Evolutionary conservation across 2,329 filamentous ascomycete genomes (phyloP), one percentile per base, ranked within the genome.

Genomic region (Cladorrhinum sp.): DNA sequence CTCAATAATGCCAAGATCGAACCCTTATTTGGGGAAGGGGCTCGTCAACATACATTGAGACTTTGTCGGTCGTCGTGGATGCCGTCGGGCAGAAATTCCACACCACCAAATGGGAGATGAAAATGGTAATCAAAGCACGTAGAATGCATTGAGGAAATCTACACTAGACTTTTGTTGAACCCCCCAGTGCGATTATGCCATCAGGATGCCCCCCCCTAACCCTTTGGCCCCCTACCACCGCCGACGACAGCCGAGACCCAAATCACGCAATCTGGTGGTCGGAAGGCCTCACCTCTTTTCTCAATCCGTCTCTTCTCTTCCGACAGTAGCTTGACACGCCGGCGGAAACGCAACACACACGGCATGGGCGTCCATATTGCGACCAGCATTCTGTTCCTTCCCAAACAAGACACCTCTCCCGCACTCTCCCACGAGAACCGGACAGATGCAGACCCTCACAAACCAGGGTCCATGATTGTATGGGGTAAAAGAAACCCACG

Each of bases 211-310:
- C 36, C 28, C 33, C 33, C 33, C 20, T 21, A 36, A 16, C 2
- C n/a, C n/a, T n/a, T n/a, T n/a, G n/a, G n/a, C n/a, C 5, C 26
- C 6, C 12, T 53, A 4, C 9, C 4, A 36, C 24, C 24, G 23
- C 63, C 63, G 58, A 62, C 23, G 52, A 46, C 50, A 62, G 12
- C 60, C 60, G 57, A 42, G 24, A 23, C 21, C 33, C 54, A 36
- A 58, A 65, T 65, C 64, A 65, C 64, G 61, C 64, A 64, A 65
- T 63, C n/a, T 5, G 8, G 55, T 10, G 21, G 18, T 23, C 60
- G 20, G 53, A 57, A 64, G 59, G 46, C 56, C 61, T 64, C 58
- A 62, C 39, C 18, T 28, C 36, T 23, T 23, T 59, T 58, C 53
- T 18, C 48, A 24, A 21, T 52, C 50, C 23, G 56, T 20, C 56